Evolutionary conservation across 177 flowering plant genomes (phyloP), one percentile per base, ranked within the genome.

Genomic region (Vitis hybrid): DNA sequence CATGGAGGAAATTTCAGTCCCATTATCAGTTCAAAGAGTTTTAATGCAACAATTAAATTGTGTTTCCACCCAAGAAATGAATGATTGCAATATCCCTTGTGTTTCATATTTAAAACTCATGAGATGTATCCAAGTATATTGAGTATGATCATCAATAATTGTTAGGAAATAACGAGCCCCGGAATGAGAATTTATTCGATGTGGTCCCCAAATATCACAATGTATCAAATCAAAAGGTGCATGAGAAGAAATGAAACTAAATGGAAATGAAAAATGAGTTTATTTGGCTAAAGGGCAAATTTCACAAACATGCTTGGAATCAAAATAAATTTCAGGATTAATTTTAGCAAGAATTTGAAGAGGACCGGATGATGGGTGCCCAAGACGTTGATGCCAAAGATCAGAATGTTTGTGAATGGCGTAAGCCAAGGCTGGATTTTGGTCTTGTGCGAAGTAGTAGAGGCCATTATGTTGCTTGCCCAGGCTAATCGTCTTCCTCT

Each of bases 81-180:
- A 21, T 21, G 24, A 21, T 21, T 21, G 24, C 2, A 21, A 21
- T 21, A 21, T 21, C 24, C 24, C 24, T 21, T 21, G 24, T 21
- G 24, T 21, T 21, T 1, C 24, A 21, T 0, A 21, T 21, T 21
- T 79, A 6, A 11, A 3, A 1, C 21, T 10, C 64, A 73, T 27
- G 3, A 79, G 15, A 55, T 24, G 62, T 7, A 75, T 30, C 81
- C 77, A 78, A 0, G 70, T 50, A 3, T 21, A 21, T 21, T 74
- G 50, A 27, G 72, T 18, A 32, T 9, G 70, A 63, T 76, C 77
- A 72, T 80, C 78, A 1, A 78, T 69, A 54, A 78, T 67, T 3
- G 79, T 72, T 1, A 78, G 18, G 52, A 81, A 69, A 72, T 75
- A 72, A 18, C 19, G 30, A 0, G 60, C 64, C 2, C 80, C 75